phyloP scores from a whole-genome alignment of 768 basidiomycete genomes.

The Auriscalpium microsporum region DNA sequence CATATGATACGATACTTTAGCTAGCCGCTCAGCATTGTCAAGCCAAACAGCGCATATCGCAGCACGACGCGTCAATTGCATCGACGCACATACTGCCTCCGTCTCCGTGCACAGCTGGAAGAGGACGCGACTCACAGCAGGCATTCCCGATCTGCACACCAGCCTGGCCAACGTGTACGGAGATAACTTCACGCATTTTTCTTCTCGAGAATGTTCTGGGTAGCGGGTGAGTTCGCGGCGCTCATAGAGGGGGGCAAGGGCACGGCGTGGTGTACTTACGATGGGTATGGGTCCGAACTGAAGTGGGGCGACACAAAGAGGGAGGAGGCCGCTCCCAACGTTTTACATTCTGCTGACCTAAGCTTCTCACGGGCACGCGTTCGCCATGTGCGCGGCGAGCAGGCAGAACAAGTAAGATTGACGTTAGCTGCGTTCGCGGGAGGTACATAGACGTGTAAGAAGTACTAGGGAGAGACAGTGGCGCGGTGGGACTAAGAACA shows the following conservation, averaged over 20 bases:
- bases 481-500: no score
- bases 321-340: conserved; percentile 20
- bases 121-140: conserved; percentile 68
- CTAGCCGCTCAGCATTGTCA: no score
- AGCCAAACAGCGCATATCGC: no score
- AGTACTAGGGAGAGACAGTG: no score
- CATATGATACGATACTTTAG: conserved; percentile 5
- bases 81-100: no score
- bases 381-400: conserved; percentile 10
- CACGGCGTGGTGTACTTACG: conserved; percentile 5
- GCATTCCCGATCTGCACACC: conserved; percentile 98
- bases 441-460: no score
- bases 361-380: conserved; percentile 5
- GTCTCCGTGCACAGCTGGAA: not conserved
- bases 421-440: no score
- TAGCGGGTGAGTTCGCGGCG: not conserved
- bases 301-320: conserved; percentile 32
- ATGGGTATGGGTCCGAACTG: conserved; percentile 13
- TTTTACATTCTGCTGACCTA: conserved; percentile 10
- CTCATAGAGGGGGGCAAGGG: conserved; percentile 9
- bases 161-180: conserved; percentile 97
- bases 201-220: conserved; percentile 14
- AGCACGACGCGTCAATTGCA: no score
- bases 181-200: conserved; percentile 94
- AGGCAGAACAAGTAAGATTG: not conserved